Evolutionary conservation across 805 yeast species (phyloP).

Genomic region (Kluyveromyces aestuarii): DNA sequence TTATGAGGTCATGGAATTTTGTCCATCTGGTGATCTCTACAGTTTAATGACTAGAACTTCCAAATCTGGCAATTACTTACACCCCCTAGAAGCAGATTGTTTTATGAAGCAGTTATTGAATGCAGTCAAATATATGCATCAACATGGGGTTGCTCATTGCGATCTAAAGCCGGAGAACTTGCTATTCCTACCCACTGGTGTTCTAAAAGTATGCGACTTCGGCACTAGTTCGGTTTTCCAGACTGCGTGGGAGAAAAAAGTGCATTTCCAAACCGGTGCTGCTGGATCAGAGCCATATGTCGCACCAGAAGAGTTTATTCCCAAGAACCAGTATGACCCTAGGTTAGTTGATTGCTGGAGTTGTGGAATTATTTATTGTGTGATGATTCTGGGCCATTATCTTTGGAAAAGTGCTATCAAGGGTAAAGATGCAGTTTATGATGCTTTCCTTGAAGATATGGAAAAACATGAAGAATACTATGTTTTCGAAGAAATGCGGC

Average conservation of each 20-base stretch:
- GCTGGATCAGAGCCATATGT: slow-evolving; percentile 88
- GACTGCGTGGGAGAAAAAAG: slow-evolving; percentile 79
- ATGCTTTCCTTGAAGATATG: slow-evolving; percentile 40
- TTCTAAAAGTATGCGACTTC: slow-evolving; percentile 69
- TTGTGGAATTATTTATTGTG: slow-evolving; percentile 65
- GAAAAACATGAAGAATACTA: slow-evolving; percentile 30
- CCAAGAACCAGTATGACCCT: slow-evolving; percentile 56
- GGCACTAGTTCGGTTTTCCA: slow-evolving; percentile 88
- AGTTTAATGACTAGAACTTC: slow-evolving; percentile 42
- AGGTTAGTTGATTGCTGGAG: slow-evolving; percentile 86
- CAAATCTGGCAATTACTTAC: slow-evolving; percentile 40
- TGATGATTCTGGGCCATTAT: slow-evolving; percentile 81
- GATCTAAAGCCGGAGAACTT: slow-evolving; percentile 88
- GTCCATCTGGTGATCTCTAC: slow-evolving; percentile 75
- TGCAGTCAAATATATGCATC: slow-evolving; percentile 79
- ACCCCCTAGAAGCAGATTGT: slow-evolving; percentile 72
- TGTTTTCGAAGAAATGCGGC: slow-evolving; percentile 43
- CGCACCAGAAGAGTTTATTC: slow-evolving; percentile 77
- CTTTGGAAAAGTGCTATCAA: slow-evolving; percentile 74
- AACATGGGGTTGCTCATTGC: slow-evolving; percentile 89
- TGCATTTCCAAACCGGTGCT: slow-evolving; percentile 60
- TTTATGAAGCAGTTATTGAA: slow-evolving; percentile 77
- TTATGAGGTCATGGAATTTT: slow-evolving; percentile 90
- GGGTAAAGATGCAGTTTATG: slow-evolving; percentile 39
- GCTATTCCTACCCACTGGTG: slow-evolving; percentile 56